These are phyloP conservation scores for Saturnispora bothae DNA, from an alignment of 805 yeast species.

Conservation along the genomic window DNA sequence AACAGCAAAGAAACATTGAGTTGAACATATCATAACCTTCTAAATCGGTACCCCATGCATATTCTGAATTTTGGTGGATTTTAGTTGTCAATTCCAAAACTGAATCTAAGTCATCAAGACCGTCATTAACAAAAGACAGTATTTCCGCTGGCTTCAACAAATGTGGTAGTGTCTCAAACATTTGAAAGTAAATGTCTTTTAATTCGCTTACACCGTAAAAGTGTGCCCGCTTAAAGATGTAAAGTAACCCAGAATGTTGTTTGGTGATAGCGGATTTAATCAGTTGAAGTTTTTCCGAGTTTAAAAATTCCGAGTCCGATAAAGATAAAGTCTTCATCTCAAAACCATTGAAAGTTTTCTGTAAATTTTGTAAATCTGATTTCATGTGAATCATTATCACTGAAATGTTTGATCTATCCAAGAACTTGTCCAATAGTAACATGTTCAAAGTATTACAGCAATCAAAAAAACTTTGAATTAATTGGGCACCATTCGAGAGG, in stretches of 20 bases:
- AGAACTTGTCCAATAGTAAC: conserved; percentile 4
- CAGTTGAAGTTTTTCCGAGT: conserved; percentile 1
- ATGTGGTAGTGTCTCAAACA: conserved; percentile 7
- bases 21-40: neutral
- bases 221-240: conserved; percentile 7
- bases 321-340: neutral
- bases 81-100: conserved; percentile 2
- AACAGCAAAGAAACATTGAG: conserved; percentile 4
- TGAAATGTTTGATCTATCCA: conserved; percentile 5
- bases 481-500: neutral
- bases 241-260: conserved; percentile 7
- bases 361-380: conserved; percentile 1
- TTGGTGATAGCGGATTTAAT: neutral
- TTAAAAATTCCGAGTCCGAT: neutral
- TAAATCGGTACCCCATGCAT: conserved; percentile 3
- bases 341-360: conserved; percentile 2
- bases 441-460: conserved; percentile 4
- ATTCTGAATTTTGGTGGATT: conserved; percentile 3
- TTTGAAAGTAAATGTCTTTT: conserved; percentile 2
- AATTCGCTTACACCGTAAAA: conserved; percentile 6
- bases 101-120: conserved; percentile 6
- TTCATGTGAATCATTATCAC: conserved; percentile 6
- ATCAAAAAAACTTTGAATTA: conserved; percentile 1
- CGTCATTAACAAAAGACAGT: conserved; percentile 4
- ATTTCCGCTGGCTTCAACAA: conserved; percentile 5